A percentile compares a stretch with the other conserved stretches of the same genome.
These are phyloP conservation scores for Canavalia gladiata DNA, from an alignment of 306 rosid genomes.

Conservation along the genomic window DNA sequence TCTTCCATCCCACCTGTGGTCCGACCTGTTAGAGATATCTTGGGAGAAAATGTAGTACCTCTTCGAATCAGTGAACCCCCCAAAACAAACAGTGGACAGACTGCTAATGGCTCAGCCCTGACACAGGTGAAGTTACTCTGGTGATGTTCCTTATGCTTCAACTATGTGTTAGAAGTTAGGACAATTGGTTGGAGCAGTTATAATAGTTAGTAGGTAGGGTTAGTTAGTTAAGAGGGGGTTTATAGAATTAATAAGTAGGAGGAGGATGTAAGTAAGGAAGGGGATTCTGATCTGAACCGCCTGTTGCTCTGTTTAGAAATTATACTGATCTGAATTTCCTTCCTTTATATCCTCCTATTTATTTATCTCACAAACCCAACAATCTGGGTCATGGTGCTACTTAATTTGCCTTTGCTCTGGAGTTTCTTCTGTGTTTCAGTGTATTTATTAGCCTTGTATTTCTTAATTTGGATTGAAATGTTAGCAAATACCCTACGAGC, in stretches of 20 bases:
- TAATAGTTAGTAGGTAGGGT: neutral
- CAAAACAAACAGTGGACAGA: slow-evolving; percentile 63
- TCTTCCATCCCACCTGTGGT: slow-evolving; percentile 78
- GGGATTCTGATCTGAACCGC: neutral
- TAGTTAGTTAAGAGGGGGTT: neutral
- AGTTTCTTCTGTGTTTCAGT: slow-evolving; percentile 7
- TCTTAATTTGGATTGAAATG: slow-evolving; percentile 16
- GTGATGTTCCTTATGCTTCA: slow-evolving; percentile 32
- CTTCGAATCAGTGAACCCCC: slow-evolving; percentile 92
- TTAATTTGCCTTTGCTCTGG: neutral
- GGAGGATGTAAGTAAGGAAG: neutral
- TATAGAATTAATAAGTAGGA: neutral
- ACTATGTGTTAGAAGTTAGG: slow-evolving; percentile 13
- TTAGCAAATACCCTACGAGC: neutral
- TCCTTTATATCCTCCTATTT: too few relatives aligned
- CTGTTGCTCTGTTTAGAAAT: too few relatives aligned
- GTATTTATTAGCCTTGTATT: slow-evolving; percentile 11
- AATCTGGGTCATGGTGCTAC: slow-evolving; percentile 14
- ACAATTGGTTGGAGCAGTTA: neutral
- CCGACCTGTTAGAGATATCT: slow-evolving; percentile 91
- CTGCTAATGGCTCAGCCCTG: slow-evolving; percentile 62
- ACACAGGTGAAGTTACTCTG: slow-evolving; percentile 71
- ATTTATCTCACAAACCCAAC: too few relatives aligned
- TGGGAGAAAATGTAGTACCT: slow-evolving; percentile 83
- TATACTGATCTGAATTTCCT: too few relatives aligned